Conservation (phyloP, 2,329 filamentous ascomycete genomes). For the Pyricularia grisea region DNA sequence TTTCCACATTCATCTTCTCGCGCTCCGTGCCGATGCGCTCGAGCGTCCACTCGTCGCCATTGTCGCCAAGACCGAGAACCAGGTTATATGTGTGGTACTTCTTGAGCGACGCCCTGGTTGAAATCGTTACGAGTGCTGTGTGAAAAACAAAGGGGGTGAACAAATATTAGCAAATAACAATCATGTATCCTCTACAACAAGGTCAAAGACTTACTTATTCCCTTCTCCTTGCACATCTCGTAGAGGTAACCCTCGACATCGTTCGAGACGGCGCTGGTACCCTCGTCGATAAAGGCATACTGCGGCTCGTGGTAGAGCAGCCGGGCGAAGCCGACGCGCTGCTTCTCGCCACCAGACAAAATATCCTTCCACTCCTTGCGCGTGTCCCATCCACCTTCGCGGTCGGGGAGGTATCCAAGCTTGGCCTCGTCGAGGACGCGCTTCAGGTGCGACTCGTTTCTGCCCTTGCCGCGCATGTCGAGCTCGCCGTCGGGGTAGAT, state of each 20-base stretch:
- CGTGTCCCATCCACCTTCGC: constrained; percentile 94
- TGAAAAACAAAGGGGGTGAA: constrained; percentile 8
- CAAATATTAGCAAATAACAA: constrained; percentile 10
- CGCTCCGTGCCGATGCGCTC: constrained; percentile 87
- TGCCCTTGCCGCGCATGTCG: constrained; percentile 79
- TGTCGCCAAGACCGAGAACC: constrained; percentile 68
- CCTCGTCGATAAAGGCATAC: constrained; percentile 93
- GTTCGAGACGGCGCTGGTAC: constrained; percentile 84
- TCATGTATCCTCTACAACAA: not conserved
- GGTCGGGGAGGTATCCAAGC: constrained; percentile 79
- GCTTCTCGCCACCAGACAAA: constrained; percentile 94
- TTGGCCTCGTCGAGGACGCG: constrained; percentile 72
- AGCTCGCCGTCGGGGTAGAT: constrained; percentile 94
- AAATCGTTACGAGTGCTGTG: constrained; percentile 86
- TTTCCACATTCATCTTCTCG: constrained; percentile 89
- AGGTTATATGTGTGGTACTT: constrained; percentile 93
- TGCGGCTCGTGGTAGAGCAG: constrained; percentile 89
- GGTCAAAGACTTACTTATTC: constrained; percentile 65
- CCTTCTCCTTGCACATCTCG: constrained; percentile 83
- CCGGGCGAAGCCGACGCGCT: constrained; percentile 84
- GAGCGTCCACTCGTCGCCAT: constrained; percentile 83
- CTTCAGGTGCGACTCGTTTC: constrained; percentile 69
- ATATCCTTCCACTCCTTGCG: constrained; percentile 98
- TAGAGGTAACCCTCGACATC: constrained; percentile 94
- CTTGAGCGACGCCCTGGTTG: constrained; percentile 86